A percentile compares a stretch with the other conserved stretches of the same genome.
These are phyloP conservation scores for Aspergillus cavernicola DNA, from an alignment of 495 filamentous ascomycete species.

Conservation along the genomic window DNA sequence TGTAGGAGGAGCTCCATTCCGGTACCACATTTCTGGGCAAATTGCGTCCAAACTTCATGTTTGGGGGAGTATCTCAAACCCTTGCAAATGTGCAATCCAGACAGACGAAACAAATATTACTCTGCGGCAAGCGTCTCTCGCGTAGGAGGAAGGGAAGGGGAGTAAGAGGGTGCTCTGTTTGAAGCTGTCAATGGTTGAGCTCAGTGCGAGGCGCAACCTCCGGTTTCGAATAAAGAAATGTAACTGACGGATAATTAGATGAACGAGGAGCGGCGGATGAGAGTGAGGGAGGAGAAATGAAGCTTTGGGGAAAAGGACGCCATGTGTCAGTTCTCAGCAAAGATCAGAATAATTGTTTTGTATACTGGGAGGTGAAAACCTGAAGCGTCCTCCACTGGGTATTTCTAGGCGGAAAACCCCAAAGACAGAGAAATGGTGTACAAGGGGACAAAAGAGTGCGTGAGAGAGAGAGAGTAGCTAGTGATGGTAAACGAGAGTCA, in stretches of 20 bases:
- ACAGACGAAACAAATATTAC: not conserved
- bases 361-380: conserved; percentile 11
- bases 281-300: conserved; percentile 12
- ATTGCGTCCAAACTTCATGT: conserved; percentile 82
- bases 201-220: not conserved
- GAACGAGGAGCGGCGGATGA: not conserved
- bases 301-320: conserved; percentile 14
- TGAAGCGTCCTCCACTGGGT: conserved; percentile 4
- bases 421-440: not conserved
- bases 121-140: not conserved
- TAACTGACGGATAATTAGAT: conserved; percentile 5
- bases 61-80: conserved; percentile 14
- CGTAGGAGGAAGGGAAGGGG: not conserved
- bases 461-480: not conserved
- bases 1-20: conserved; percentile 89
- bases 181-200: not conserved
- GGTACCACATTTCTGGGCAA: conserved; percentile 92
- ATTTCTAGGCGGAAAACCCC: not conserved
- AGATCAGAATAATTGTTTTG: conserved; percentile 1
- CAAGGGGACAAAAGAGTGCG: not conserved
- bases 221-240: not conserved
- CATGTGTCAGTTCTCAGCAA: conserved; percentile 21
- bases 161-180: not conserved
- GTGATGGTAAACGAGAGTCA: conserved; percentile 3
- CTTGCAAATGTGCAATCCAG: not conserved